Percentiles rank a stretch among this genome's conserved stretches.
phyloP scores from a whole-genome alignment of 2,329 filamentous ascomycete species.

The Triangularia setosa region DNA sequence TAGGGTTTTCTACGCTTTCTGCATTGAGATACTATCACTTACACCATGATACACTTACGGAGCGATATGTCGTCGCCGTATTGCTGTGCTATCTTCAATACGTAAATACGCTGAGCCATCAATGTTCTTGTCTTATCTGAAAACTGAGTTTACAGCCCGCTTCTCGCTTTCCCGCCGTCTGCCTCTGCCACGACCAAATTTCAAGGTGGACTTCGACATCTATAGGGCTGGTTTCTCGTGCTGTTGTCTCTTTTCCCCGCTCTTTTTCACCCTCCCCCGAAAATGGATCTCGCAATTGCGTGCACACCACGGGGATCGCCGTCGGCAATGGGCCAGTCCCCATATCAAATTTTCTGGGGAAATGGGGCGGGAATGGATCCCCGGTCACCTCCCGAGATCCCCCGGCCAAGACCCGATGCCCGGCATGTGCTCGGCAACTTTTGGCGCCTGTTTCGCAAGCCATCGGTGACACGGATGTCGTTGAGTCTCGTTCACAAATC shows the following conservation, averaged over 20 bases:
- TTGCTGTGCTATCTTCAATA: neutral
- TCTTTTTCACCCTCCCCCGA: too few species aligned
- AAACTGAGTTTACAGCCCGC: too few species aligned
- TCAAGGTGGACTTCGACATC: neutral
- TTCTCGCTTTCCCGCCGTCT: neutral
- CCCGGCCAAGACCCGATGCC: neutral
- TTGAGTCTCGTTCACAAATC: neutral
- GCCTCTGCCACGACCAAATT: neutral
- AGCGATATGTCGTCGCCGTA: too few species aligned
- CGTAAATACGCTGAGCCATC: neutral
- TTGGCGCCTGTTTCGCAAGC: neutral
- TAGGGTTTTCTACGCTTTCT: neutral
- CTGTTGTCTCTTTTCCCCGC: too few species aligned
- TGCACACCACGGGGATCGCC: neutral
- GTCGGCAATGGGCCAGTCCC: neutral
- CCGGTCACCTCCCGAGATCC: neutral
- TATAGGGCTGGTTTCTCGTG: neutral
- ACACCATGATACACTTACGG: neutral
- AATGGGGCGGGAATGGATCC: neutral
- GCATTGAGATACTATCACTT: neutral
- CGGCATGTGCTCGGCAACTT: neutral
- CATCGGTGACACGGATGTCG: neutral
- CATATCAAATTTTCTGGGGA: neutral
- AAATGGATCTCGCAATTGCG: neutral
- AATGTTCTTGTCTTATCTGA: neutral